Conservation (phyloP, 352 stramenopile species). For the Pythium coloratum region DNA sequence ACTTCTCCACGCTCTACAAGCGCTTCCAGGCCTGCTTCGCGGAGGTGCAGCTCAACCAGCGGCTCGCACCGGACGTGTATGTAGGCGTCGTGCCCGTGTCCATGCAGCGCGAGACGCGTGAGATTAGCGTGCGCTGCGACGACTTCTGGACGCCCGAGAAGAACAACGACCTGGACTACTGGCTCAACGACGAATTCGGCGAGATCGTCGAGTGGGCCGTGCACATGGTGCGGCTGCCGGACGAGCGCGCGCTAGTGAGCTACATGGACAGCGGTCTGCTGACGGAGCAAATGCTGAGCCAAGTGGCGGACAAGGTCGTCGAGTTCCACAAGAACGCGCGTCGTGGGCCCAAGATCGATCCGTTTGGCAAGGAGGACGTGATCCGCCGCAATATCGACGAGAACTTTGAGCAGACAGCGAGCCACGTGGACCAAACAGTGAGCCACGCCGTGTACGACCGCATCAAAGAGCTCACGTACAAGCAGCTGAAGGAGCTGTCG, state of each 20-base stretch:
- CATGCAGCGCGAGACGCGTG: constrained; percentile 52
- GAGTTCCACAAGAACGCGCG: constrained; percentile 58
- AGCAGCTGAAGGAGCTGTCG: constrained; percentile 43
- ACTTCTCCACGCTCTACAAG: constrained; percentile 74
- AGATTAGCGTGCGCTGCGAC: constrained; percentile 58
- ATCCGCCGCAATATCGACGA: constrained; percentile 68
- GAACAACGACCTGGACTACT: constrained; percentile 59
- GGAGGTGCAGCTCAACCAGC: constrained; percentile 72
- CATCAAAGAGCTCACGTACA: constrained; percentile 55
- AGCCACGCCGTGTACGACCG: constrained; percentile 46
- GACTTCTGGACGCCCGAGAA: constrained; percentile 72
- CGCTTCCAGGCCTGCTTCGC: constrained; percentile 70
- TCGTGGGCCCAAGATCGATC: constrained; percentile 53
- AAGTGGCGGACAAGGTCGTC: constrained; percentile 50
- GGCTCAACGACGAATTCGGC: constrained; percentile 59
- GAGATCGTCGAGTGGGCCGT: constrained; percentile 81
- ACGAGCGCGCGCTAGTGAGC: constrained; percentile 52
- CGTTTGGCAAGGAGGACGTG: constrained; percentile 51
- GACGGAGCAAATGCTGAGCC: constrained; percentile 35
- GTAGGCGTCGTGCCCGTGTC: constrained; percentile 63
- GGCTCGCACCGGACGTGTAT: constrained; percentile 67
- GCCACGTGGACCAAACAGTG: constrained; percentile 51
- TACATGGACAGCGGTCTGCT: constrained; percentile 36
- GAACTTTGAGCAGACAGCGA: constrained; percentile 64
- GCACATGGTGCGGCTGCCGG: constrained; percentile 64